A percentile compares a stretch with the other conserved stretches of the same genome.
Evolutionary conservation across 257 asterid genomes (phyloP).

Genomic region (Verbascum thapsus): DNA sequence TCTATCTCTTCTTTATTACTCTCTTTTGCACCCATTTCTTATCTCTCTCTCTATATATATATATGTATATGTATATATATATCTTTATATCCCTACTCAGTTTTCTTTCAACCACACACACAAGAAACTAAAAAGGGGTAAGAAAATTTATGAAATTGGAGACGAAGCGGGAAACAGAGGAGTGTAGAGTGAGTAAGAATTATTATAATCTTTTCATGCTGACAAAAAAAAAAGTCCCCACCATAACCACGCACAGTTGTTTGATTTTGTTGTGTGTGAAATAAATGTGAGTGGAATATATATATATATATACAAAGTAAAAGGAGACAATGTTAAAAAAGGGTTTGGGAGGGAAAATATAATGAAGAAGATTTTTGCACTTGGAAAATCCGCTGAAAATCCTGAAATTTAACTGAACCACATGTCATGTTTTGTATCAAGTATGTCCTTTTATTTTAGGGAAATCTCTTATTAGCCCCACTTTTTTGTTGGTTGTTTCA

Average conservation of each 20-base stretch:
- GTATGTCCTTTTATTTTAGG: too few species aligned
- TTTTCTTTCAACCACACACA: slow-evolving; percentile 32
- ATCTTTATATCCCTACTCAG: slow-evolving; percentile 23
- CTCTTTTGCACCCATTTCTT: slow-evolving; percentile 34
- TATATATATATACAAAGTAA: slow-evolving; percentile 23
- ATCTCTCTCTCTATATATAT: too few species aligned
- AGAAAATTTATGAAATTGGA: slow-evolving; percentile 45
- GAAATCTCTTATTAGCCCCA: too few species aligned
- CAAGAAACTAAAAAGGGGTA: slow-evolving; percentile 32
- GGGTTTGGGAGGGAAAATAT: slow-evolving; percentile 30
- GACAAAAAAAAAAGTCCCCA: slow-evolving; percentile 58
- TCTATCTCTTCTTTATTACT: slow-evolving; percentile 35
- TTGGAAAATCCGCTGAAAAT: too few species aligned
- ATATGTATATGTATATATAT: not conserved
- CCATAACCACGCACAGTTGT: slow-evolving; percentile 50
- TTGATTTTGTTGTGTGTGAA: slow-evolving; percentile 27
- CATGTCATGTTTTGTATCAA: too few species aligned
- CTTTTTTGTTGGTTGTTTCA: too few species aligned
- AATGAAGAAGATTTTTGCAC: too few species aligned
- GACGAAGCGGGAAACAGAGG: slow-evolving; percentile 77
- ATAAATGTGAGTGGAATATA: slow-evolving; percentile 33
- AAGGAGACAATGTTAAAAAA: slow-evolving; percentile 20
- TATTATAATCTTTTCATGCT: slow-evolving; percentile 36
- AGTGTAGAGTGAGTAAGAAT: slow-evolving; percentile 21
- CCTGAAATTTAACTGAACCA: too few species aligned